A percentile compares a stretch with the other conserved stretches of the same genome.
Conservation (phyloP, 441 rosid genomes). For the Populus hybrid region DNA sequence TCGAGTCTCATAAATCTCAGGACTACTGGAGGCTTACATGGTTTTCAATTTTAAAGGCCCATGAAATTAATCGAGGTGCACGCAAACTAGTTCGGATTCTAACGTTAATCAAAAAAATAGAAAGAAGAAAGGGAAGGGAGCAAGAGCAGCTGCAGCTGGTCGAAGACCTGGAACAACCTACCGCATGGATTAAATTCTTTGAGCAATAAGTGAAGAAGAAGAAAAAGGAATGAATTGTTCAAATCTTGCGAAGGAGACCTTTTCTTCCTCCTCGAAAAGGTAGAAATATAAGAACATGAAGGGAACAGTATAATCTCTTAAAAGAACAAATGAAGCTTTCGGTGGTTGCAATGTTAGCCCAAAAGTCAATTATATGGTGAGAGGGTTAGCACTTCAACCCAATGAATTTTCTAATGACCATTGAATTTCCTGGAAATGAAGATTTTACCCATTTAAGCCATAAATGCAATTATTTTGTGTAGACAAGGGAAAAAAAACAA, state of each 20-base stretch:
- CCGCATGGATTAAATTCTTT: neutral
- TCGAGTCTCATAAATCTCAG: accelerated
- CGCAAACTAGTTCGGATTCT: too few species aligned
- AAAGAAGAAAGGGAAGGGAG: too few species aligned
- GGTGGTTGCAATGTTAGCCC: constrained; percentile 23
- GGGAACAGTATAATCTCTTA: neutral
- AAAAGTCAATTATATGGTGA: constrained; percentile 28
- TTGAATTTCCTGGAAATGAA: too few species aligned
- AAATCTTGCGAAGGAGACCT: neutral
- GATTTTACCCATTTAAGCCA: too few species aligned
- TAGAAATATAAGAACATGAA: neutral
- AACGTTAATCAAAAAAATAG: too few species aligned
- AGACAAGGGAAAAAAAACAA: too few species aligned
- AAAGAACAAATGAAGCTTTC: constrained; percentile 8
- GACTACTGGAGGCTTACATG: accelerated
- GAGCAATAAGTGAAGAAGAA: neutral
- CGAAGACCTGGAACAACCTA: neutral
- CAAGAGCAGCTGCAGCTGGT: too few species aligned
- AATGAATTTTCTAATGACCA: too few species aligned
- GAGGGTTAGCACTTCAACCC: constrained; percentile 6
- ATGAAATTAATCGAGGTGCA: accelerated
- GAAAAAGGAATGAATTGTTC: neutral
- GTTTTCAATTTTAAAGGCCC: accelerated
- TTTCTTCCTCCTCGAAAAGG: neutral
- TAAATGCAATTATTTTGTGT: too few species aligned